These are phyloP conservation scores for Cokeromyces recurvatus DNA, from an alignment of 371 early-diverging fungal genomes.

Conservation along the genomic window DNA sequence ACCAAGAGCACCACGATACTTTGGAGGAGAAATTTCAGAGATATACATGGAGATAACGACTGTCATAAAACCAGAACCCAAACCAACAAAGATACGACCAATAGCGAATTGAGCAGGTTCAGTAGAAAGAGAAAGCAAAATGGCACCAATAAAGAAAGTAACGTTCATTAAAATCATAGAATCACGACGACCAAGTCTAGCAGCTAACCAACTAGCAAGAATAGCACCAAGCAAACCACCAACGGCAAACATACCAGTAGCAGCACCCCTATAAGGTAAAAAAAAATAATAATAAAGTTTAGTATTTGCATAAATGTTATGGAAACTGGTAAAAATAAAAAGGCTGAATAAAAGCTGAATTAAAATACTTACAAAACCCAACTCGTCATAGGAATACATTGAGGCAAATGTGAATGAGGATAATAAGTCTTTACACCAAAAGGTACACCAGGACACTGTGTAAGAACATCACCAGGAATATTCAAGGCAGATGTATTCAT, in stretches of 20 bases:
- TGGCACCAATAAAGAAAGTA: slow-evolving; percentile 62
- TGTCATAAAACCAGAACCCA: slow-evolving; percentile 78
- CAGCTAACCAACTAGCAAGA: slow-evolving; percentile 48
- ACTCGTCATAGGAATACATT: slow-evolving; percentile 44
- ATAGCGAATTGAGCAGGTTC: slow-evolving; percentile 62
- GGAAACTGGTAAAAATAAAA: no score
- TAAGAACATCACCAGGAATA: slow-evolving; percentile 35
- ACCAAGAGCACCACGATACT: slow-evolving; percentile 67
- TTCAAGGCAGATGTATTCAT: slow-evolving; percentile 41
- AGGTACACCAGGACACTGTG: slow-evolving; percentile 36
- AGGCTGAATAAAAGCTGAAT: neutral
- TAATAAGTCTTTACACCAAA: slow-evolving; percentile 31
- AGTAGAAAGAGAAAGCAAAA: slow-evolving; percentile 56
- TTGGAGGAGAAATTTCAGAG: slow-evolving; percentile 72
- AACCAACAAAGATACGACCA: slow-evolving; percentile 81
- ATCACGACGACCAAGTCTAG: slow-evolving; percentile 64
- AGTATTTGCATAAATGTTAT: no score
- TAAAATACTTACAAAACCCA: slow-evolving; percentile 44
- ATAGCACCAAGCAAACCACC: slow-evolving; percentile 78
- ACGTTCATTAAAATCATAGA: slow-evolving; percentile 62
- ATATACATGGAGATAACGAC: slow-evolving; percentile 79
- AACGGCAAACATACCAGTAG: slow-evolving; percentile 63
- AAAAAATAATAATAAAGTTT: no score
- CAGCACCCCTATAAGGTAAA: slow-evolving; percentile 48
- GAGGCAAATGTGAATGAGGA: slow-evolving; percentile 30